Conservation (phyloP, 1,284 basidiomycete species). For the Fomitopsis pinicola region DNA sequence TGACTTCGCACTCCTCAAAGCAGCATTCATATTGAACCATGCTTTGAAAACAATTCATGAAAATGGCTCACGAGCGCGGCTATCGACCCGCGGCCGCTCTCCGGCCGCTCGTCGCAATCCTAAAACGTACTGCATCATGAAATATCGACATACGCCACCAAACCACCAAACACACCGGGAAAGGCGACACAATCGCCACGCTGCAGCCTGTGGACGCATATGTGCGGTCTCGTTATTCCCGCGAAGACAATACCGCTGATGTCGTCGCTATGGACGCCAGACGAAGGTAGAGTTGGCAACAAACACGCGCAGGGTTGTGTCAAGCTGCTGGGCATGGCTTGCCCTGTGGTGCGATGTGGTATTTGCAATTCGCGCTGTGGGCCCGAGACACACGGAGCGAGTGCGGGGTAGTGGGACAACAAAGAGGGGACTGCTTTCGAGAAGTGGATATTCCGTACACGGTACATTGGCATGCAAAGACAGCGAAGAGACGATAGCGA, state of each 20-base stretch:
- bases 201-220: too few species aligned
- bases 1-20: too few species aligned
- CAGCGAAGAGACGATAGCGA: slow-evolving; percentile 6
- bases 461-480: slow-evolving; percentile 19
- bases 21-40: too few species aligned
- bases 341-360: neutral
- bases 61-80: too few species aligned
- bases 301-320: neutral
- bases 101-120: too few species aligned
- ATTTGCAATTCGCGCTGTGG: neutral
- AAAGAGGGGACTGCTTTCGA: neutral
- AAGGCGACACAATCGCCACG: too few species aligned
- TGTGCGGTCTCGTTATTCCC: neutral
- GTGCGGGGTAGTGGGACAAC: neutral
- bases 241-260: neutral
- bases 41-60: too few species aligned
- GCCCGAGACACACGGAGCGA: neutral
- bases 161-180: too few species aligned
- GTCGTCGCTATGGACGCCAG: neutral
- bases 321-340: neutral
- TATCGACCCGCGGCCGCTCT: too few species aligned
- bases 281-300: neutral
- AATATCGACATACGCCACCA: too few species aligned
- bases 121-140: too few species aligned
- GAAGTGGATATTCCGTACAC: slow-evolving; percentile 12